Base-by-base conservation (phyloP, 1,284 basidiomycete genomes). In the Inonotus hispidus region DNA sequence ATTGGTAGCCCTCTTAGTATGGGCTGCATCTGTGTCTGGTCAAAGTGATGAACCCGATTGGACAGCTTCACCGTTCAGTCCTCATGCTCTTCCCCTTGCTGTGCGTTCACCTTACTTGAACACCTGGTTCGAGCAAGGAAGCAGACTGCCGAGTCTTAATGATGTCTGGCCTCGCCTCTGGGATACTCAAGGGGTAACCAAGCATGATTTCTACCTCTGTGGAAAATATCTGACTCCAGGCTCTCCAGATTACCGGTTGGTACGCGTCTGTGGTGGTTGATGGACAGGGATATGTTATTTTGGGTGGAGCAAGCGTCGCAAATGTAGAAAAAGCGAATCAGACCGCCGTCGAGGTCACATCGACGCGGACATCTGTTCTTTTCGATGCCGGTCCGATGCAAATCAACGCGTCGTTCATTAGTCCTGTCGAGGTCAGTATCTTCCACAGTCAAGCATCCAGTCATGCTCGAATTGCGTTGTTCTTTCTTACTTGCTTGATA, bases 261-360 rank as follows among this genome's bases (percentile, higher is more conserved):
- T 69, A 68, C 58, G 73, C 74, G 2, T 68, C 72, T 52, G 69
- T 77, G 14, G 66, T 73, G 13, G 75, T 80, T 0, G 77, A 78
- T 61, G 72, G 69, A 1, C 32, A 60, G 16, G 59, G 69, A 3
- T 76, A 68, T 60, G 37, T 39, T 25, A 35, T 64, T 23, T 19
- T 57, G 16, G 41, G 49, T 19, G 64, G 62, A 23, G 37, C 63
- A n/a, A 58, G 46, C 10, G 53, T 58, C 14, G 61, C 63, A 19
- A 59, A 56, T 8, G 66, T 65, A 16, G 8, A 29, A 21, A 35
- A 25, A 6, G 58, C 58, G 8, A 53, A 53, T 19, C 58, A 59
- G 52, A 53, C 27, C 6, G 35, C 47, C 6, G 19, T 50, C 53
- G 16, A 61, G 65, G 66, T 67, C 50, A 79, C 77, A 1, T 72